Conservation (phyloP, 768 basidiomycete species). For the Tulasnella sp. region DNA sequence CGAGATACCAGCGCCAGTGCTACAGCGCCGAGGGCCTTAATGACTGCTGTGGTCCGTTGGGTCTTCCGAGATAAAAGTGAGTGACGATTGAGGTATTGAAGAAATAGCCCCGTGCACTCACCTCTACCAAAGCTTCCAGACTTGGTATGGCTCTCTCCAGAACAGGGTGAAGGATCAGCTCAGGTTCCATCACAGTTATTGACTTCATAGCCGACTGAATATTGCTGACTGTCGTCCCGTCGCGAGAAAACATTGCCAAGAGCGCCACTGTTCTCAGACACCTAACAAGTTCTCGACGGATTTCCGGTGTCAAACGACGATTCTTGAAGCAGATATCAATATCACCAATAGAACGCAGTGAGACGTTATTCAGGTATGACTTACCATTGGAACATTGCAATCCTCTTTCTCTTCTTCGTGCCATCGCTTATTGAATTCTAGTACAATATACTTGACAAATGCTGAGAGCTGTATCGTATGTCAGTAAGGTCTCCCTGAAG, state of each 20-base stretch:
- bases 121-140: conserved; percentile 79
- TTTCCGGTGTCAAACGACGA: conserved; percentile 64
- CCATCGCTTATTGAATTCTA: conserved; percentile 69
- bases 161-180: conserved; percentile 79
- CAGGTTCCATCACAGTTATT: conserved; percentile 69
- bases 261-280: conserved; percentile 76
- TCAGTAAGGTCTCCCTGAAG: not conserved
- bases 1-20: conserved; percentile 66
- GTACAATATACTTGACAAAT: conserved; percentile 57
- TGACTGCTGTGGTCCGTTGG: conserved; percentile 80
- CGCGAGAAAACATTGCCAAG: conserved; percentile 83
- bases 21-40: conserved; percentile 70
- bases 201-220: conserved; percentile 67
- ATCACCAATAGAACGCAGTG: not conserved
- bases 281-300: conserved; percentile 70
- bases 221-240: conserved; percentile 59
- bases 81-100: too few species aligned
- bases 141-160: conserved; percentile 85
- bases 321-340: conserved; percentile 8
- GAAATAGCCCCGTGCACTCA: conserved; percentile 22
- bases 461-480: conserved; percentile 37
- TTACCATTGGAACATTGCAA: conserved; percentile 69
- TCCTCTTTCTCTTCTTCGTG: conserved; percentile 59
- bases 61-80: conserved; percentile 33
- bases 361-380: conserved; percentile 37